Evolutionary conservation across 768 basidiomycete species (phyloP).

Genomic region (Macrocybe gigantea): DNA sequence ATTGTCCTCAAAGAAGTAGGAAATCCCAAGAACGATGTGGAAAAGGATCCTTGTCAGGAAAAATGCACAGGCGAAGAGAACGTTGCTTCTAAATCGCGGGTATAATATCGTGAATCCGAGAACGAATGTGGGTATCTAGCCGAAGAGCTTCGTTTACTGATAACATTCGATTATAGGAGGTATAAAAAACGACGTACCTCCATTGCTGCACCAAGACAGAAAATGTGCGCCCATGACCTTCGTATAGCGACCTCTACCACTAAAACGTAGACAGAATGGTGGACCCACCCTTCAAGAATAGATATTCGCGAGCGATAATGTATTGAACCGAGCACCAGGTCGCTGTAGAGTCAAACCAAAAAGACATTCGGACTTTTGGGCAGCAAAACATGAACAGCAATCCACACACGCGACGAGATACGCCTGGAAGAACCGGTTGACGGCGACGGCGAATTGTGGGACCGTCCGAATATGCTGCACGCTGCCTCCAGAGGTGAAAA

Average conservation of each 20-base stretch:
- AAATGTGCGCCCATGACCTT: too few species aligned
- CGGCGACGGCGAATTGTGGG: conserved; percentile 3
- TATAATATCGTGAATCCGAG: conserved; percentile 40
- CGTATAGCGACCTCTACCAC: conserved; percentile 16
- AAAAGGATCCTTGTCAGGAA: conserved; percentile 46
- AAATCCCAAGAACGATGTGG: conserved; percentile 31
- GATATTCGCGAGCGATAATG: conserved; percentile 26
- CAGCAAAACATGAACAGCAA: too few species aligned
- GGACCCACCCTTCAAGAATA: conserved; percentile 51
- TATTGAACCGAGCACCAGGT: conserved; percentile 12
- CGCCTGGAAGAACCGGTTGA: conserved; percentile 12
- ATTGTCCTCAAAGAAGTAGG: conserved; percentile 20
- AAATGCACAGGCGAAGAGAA: conserved; percentile 42
- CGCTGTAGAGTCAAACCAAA: too few species aligned
- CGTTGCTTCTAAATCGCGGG: conserved; percentile 40
- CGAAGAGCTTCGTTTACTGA: neutral
- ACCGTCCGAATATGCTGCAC: conserved; percentile 5
- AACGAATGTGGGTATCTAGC: conserved; percentile 47
- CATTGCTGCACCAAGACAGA: too few species aligned
- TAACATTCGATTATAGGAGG: too few species aligned
- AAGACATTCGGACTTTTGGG: too few species aligned
- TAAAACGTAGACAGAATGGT: conserved; percentile 37
- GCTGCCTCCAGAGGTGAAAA: conserved; percentile 7
- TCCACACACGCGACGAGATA: conserved; percentile 9
- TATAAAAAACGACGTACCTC: too few species aligned